phyloP scores from a whole-genome alignment of 2,329 filamentous ascomycete genomes.

The Cladosporium phlei region DNA sequence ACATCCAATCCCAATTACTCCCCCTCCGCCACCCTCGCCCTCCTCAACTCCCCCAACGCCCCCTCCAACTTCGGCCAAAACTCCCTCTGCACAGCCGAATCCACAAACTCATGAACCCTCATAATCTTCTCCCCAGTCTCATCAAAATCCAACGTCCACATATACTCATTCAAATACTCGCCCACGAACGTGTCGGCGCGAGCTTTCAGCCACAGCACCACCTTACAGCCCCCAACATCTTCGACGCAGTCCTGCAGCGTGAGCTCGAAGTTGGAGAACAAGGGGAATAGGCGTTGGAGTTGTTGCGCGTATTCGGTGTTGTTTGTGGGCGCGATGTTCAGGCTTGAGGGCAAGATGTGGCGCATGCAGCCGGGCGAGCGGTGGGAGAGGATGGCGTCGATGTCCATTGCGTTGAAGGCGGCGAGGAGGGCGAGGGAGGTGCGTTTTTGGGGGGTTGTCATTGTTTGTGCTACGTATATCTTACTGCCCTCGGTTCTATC shows the following conservation, averaged over 20 bases:
- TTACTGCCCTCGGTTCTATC: too few species aligned
- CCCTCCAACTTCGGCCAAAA: slow-evolving; percentile 20
- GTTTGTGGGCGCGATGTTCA: slow-evolving; percentile 18
- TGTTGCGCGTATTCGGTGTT: slow-evolving; percentile 20
- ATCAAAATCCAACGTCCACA: slow-evolving; percentile 21
- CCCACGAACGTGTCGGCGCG: slow-evolving; percentile 27
- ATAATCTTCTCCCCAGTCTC: slow-evolving; percentile 16
- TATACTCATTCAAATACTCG: slow-evolving; percentile 21
- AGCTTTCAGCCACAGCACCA: slow-evolving; percentile 33
- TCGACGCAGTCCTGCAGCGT: slow-evolving; percentile 31
- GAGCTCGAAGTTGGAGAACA: slow-evolving; percentile 32
- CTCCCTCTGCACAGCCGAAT: slow-evolving; percentile 18
- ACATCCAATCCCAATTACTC: too few species aligned
- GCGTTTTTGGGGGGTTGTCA: slow-evolving; percentile 20
- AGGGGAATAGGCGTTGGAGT: slow-evolving; percentile 23
- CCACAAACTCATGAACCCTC: slow-evolving; percentile 19
- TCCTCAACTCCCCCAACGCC: slow-evolving; percentile 14
- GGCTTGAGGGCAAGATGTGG: slow-evolving; percentile 26
- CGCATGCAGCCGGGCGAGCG: slow-evolving; percentile 27
- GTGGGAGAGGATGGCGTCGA: slow-evolving; percentile 25
- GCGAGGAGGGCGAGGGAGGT: slow-evolving; percentile 28
- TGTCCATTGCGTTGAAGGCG: slow-evolving; percentile 32
- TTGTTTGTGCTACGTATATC: background rate
- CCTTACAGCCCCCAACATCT: slow-evolving; percentile 23
- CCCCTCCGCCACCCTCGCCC: too few species aligned